Evolutionary conservation across 2,329 filamentous ascomycete species (phyloP), one percentile per base, ranked within the genome.

Genomic region (Venturia aucupariae): DNA sequence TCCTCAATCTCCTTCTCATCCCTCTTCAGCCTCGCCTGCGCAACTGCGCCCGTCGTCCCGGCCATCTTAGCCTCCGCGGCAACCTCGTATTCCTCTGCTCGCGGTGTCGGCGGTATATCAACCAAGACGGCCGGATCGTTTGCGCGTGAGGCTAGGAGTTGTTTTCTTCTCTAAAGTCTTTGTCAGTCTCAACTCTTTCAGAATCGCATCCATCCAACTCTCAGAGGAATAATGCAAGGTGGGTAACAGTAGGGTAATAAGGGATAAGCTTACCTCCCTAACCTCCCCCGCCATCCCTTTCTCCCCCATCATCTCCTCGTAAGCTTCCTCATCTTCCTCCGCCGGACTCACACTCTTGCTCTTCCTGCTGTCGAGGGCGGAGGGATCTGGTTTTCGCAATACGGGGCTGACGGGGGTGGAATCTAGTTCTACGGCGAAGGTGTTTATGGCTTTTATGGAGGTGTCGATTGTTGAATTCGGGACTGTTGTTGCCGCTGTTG

Each of bases 41-140:
- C 51, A 35, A 57, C 66, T 62, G 30, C 64, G 44, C 38, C 67
- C 66, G n/a, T 44, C 32, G 59, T 44, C 35, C 41, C 59, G 4
- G 35, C 59, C 59, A 60, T 39, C 27, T 17, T 62, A 30, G 54
- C 65, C 61, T 61, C 66, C 63, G 66, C 67, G 22, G 72, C 72
- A 66, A 73, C 73, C 64, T 76, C 75, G 2, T 80, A 73, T 67
- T 80, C 78, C 57, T 79, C 77, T 0, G 78, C 75, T 1, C 73
- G 75, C 32, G 78, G 78, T 15, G 73, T 75, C 46, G 72, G 68
- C 0, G 78, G 78, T 15, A 80, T 70, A 68, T 80, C 76, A 5
- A 79, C 77, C 54, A 81, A 71, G 1, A 81, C 78, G 27, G 77
- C 74, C 0, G 78, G 76, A 65, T 80, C 77, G 51, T 72, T 72